Base-by-base conservation (phyloP, 306 rosid species). In the Corylus americana region DNA sequence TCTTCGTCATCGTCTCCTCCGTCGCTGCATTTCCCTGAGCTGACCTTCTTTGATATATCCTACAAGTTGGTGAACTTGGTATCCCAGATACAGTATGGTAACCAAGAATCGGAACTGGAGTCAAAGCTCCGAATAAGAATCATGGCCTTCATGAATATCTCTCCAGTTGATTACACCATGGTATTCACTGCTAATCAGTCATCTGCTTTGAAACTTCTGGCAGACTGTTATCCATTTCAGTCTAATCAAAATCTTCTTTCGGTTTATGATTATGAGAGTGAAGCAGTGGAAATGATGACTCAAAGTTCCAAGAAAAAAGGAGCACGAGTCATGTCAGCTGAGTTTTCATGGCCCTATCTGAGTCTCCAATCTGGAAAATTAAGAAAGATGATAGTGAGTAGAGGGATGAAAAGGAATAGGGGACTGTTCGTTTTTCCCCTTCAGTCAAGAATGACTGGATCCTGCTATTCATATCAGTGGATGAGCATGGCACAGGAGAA, bases 391-490 rank as follows among this genome's bases (percentile, higher is more conserved):
- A 55, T 94, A 2, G 55, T 55, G 11, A 67, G 74, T 31, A 81
- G 35, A 42, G 89, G 67, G 83, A 83, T 73, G 11, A 85, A 80
- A 78, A 83, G 77, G 53, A 87, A 80, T 8, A 79, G 51, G 45
- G 94, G 97, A 16, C 73, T 94, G 55, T 90, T 94, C 62, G 97
- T 91, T 74, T 91, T 92, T 63, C 98, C 98, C 8, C 88, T 94
- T 62, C 92, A 91, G 35, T 94, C 98, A 4, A 88, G 89, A 71
- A 78, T 89, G 67, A 92, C 97, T 1, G 97, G 98, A 72, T 78
- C 90, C 5, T 87, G 92, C 7, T 91, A 94, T 71, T 87, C 98
- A 2, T 94, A 91, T 78, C 86, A 63, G 55, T 94, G 97, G 98
- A 87, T 94, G 92, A 91, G 91, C 64, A 50, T 88, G 70, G 98